Base-by-base conservation (phyloP, 495 filamentous ascomycete genomes). In the Polyplosphaeria fusca region DNA sequence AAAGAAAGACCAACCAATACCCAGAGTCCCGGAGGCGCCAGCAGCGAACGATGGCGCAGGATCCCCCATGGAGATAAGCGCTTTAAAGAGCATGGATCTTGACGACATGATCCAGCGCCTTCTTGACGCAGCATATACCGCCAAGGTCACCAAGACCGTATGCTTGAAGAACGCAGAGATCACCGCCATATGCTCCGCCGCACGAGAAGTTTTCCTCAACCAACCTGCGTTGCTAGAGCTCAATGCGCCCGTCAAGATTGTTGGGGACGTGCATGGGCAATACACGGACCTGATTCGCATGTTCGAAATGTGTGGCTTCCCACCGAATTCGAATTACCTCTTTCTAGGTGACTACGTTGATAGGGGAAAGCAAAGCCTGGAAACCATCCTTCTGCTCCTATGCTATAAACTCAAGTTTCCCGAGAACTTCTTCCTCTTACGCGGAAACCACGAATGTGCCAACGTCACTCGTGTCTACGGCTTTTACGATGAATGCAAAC, bases 231-330 rank as follows among this genome's bases (percentile, higher is more conserved):
- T 99, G 35, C 68, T 97, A 44, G 93, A 99, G 73, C 78, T 99
- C 50, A 83, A 89, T 49, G 86, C 94, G n/a, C 94, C 93, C 2
- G 94, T 99, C 61, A 99, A 99, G 75, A 95, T 99, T 60, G 93
- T 99, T 13, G 93, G 93, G 11, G 93, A 99, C 73, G 88, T 99
- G 11, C 93, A 99, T 70, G 93, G 93, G 45, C 93, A 99, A 72
- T 99, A 96, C 67, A 95, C 92, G 16, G 93, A 99, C 72, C 76
- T 99, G 24, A 95, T 99, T 62, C 81, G 93, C 28, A 86, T 99
- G 80, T 99, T 99, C 61, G 93, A 99, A 74, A 97, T 97, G 94
- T 96, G 93, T 65, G 93, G 93, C 2, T 99, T 96, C 68, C 93
- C 93, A 11, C 93, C 93, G 5, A 84, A 82, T 40, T 83, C 90